phyloP scores from a whole-genome alignment of 176 grass and related monocot species.

The Luzula sylvatica region DNA sequence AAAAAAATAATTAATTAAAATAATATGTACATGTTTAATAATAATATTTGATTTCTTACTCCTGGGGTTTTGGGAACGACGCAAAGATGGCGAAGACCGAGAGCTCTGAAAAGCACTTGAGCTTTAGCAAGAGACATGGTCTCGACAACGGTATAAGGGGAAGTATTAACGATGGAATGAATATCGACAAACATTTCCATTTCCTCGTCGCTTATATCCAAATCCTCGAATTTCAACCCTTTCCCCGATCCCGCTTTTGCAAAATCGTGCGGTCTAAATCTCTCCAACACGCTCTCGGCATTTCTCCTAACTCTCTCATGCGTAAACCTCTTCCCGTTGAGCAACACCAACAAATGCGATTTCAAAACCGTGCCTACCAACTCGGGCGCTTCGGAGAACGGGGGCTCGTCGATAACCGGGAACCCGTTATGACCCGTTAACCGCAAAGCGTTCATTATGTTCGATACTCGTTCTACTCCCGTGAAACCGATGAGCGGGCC shows the following conservation, averaged over 20 bases:
- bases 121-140: slow-evolving; percentile 92
- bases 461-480: slow-evolving; percentile 67
- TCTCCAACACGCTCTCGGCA: slow-evolving; percentile 29
- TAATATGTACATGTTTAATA: no score
- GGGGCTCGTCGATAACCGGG: slow-evolving; percentile 78
- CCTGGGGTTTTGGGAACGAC: slow-evolving; percentile 87
- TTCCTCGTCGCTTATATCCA: slow-evolving; percentile 64
- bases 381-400: slow-evolving; percentile 62
- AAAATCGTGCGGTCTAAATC: slow-evolving; percentile 58
- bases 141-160: slow-evolving; percentile 83
- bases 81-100: slow-evolving; percentile 67
- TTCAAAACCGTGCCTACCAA: slow-evolving; percentile 70
- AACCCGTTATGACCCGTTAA: slow-evolving; percentile 91
- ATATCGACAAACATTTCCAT: slow-evolving; percentile 91
- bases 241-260: slow-evolving; percentile 76
- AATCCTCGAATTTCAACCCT: slow-evolving; percentile 65
- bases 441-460: slow-evolving; percentile 48
- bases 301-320: slow-evolving; percentile 48
- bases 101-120: slow-evolving; percentile 59
- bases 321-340: slow-evolving; percentile 56
- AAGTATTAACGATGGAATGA: slow-evolving; percentile 71
- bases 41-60: slow-evolving; percentile 22
- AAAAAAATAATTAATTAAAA: not conserved
- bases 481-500: slow-evolving; percentile 57
- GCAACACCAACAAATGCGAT: slow-evolving; percentile 65